Evolutionary conservation across 331 rosid species (phyloP).

Genomic region (Saraca asoca): DNA sequence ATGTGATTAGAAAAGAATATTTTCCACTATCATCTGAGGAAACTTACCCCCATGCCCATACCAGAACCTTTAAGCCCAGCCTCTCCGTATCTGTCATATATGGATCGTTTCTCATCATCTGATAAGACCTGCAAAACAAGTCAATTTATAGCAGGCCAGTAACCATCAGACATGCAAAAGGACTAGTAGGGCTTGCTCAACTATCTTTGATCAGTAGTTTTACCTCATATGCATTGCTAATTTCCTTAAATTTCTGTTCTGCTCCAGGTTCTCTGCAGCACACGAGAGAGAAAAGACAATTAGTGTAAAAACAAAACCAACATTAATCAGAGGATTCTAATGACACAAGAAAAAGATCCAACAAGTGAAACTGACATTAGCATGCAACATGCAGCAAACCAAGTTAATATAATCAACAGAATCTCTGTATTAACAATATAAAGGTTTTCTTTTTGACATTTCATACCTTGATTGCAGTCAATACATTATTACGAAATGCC

Average conservation of each 20-base stretch:
- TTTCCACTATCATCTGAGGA: slow-evolving; percentile 29
- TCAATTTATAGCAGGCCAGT: slow-evolving; percentile 28
- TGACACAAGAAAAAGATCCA: slow-evolving; percentile 21
- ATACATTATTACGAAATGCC: no score
- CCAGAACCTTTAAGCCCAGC: slow-evolving; percentile 96
- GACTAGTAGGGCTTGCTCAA: slow-evolving; percentile 29
- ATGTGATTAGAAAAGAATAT: background rate
- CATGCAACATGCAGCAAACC: background rate
- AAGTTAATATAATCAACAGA: background rate
- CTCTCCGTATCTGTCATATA: slow-evolving; percentile 94
- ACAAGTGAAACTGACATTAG: background rate
- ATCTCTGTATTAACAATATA: no score
- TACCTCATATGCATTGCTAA: slow-evolving; percentile 98
- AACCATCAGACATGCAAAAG: slow-evolving; percentile 8
- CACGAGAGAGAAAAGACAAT: slow-evolving; percentile 17
- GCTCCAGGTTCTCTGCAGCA: slow-evolving; percentile 83
- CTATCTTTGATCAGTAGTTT: slow-evolving; percentile 24
- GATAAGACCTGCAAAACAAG: slow-evolving; percentile 77
- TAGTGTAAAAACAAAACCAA: slow-evolving; percentile 17
- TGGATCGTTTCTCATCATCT: slow-evolving; percentile 87
- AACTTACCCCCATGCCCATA: slow-evolving; percentile 85
- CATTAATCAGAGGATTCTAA: slow-evolving; percentile 4
- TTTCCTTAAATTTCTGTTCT: slow-evolving; percentile 85
- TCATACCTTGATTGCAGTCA: no score
- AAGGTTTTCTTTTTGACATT: no score